Base-by-base conservation (phyloP, 2,329 filamentous ascomycete genomes). In the Apiospora malaysiana region DNA sequence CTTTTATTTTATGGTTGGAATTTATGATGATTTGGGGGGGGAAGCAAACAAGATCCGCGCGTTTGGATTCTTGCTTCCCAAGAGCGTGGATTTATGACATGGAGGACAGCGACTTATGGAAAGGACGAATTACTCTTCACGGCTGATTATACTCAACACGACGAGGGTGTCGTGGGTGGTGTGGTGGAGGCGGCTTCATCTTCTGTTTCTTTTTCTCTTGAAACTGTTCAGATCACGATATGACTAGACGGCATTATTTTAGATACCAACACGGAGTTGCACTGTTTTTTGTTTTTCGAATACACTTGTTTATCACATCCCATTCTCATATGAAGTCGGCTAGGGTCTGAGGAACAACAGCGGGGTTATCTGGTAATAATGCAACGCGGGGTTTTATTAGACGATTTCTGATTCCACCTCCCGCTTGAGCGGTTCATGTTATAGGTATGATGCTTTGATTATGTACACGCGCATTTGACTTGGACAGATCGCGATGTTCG, bases 261-360 rank as follows among this genome's bases (percentile, higher is more conserved):
- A 79, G 78, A 79, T 79, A 79, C 78, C 78, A 79, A 74, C 72
- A 70, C 67, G 73, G 75, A 77, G 74, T 76, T 77, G 56, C 27
- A 66, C 71, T 67, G 51, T 69, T 65, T 68, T 37, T 49, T 71
- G 47, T 69, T 67, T 67, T 65, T 72, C n/a, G 32, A 49, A 40
- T 56, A 70, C 32, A 14, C 21, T 59, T 59, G 32, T 37, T 37
- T 27, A 46, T 37, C 51, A 46, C 18, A 21, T 59, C 6, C 27
- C 51, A 32, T 37, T 27, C 37, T 59, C 8, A 59, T 9, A 32
- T 37, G 14, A 59, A 16, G 25, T 25, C n/a, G n/a, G n/a, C n/a
- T n/a, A 2, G 16, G 7, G 8, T 42, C 40, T 42, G 32, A 32
- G 32, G 32, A 45, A 12, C n/a, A 32, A 7, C 21, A 4, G 65